Percentiles rank a stretch among this genome's conserved stretches.
phyloP scores from a whole-genome alignment of 805 yeast genomes.

The Metschnikowia proteae region DNA sequence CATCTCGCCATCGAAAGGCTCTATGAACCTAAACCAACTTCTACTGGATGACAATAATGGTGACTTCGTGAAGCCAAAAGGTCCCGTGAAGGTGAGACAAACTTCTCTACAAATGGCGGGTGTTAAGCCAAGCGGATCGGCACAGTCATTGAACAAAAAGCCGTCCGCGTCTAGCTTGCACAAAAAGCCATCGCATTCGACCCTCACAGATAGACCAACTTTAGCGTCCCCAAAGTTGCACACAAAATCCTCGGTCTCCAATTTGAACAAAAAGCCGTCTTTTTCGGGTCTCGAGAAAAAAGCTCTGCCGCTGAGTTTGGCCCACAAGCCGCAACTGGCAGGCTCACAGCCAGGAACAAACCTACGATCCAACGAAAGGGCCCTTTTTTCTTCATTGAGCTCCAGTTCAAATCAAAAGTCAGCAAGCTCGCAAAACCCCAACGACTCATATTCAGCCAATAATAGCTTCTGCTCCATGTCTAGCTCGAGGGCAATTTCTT shows the following conservation, averaged over 20 bases:
- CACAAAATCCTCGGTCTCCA: slow-evolving; percentile 13
- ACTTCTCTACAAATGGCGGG: slow-evolving; percentile 38
- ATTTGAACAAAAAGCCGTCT: slow-evolving; percentile 15
- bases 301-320: not conserved
- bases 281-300: slow-evolving; percentile 10
- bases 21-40: slow-evolving; percentile 33
- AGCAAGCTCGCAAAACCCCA: not conserved
- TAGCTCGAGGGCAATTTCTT: not conserved
- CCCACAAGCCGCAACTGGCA: not conserved
- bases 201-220: slow-evolving; percentile 11
- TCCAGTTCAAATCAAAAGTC: not conserved
- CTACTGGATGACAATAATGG: slow-evolving; percentile 20
- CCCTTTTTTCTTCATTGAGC: not conserved
- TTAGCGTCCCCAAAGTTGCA: slow-evolving; percentile 14
- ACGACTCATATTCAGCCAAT: not conserved
- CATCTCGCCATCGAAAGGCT: slow-evolving; percentile 41
- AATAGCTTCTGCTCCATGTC: not conserved
- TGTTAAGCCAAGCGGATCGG: slow-evolving; percentile 13
- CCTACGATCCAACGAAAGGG: not conserved
- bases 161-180: not conserved
- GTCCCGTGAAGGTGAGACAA: slow-evolving; percentile 23
- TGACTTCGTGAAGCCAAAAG: slow-evolving; percentile 24
- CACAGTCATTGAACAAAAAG: slow-evolving; percentile 3
- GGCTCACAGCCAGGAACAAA: not conserved
- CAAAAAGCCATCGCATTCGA: slow-evolving; percentile 10